These are phyloP conservation scores for Ochromonas danica DNA, from an alignment of 108 stramenopile genomes.

Conservation along the genomic window DNA sequence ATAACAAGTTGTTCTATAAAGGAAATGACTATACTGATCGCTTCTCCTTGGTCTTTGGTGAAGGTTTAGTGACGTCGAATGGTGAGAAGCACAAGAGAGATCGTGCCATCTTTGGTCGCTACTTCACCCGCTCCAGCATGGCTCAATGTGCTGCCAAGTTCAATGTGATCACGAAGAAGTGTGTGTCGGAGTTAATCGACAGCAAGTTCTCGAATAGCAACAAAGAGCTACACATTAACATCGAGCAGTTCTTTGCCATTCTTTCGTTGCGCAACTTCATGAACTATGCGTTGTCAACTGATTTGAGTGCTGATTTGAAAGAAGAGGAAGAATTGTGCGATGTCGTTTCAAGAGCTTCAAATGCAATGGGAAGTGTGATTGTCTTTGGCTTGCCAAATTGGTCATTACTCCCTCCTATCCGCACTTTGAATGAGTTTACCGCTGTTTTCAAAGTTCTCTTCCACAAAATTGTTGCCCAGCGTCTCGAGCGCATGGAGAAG, in stretches of 20 bases:
- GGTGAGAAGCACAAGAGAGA: constrained; percentile 34
- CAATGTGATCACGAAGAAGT: background rate
- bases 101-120: constrained; percentile 16
- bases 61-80: constrained; percentile 35
- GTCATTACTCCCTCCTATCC: background rate
- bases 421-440: background rate
- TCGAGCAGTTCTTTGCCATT: constrained; percentile 9
- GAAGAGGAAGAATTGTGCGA: constrained; percentile 19
- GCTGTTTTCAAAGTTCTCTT: background rate
- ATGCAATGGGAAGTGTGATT: constrained; percentile 6
- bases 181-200: background rate
- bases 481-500: background rate
- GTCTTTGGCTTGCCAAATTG: background rate
- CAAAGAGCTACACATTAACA: constrained; percentile 18
- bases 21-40: constrained; percentile 35
- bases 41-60: constrained; percentile 25
- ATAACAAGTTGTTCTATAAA: constrained; percentile 36
- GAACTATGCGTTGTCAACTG: background rate
- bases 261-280: constrained; percentile 28
- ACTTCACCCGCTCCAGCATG: constrained; percentile 1
- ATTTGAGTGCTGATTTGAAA: background rate
- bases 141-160: background rate
- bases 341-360: background rate
- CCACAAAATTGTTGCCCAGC: background rate
- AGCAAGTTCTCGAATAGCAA: too few relatives aligned